Base-by-base conservation (phyloP, 1,284 basidiomycete species). In the Lignosus rhinocerotis region DNA sequence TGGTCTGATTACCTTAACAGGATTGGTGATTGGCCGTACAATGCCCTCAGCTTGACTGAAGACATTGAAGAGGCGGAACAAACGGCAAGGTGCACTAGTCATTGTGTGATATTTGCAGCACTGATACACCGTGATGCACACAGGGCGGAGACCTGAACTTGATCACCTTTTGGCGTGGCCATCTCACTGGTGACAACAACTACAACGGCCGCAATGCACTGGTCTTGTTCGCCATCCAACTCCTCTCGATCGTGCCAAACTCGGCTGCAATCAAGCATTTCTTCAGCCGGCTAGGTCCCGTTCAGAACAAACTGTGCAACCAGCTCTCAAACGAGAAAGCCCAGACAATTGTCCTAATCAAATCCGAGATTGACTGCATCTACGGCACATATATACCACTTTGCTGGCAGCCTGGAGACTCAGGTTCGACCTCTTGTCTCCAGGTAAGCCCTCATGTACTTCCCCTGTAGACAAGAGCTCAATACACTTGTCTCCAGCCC, bases 161-260 rank as follows among this genome's bases (percentile, higher is more conserved):
- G 3, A 42, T 59, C 17, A 9, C 10, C 14, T n/a, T 59, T 30
- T 59, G 53, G 53, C 25, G 43, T 9, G 25, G 21, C 12, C 19
- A 16, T 16, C 30, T 47, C 14, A 19, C 42, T 11, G 30, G 36
- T 19, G 38, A 46, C 49, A 14, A 12, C 34, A 36, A 36, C 34
- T 36, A 16, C 21, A 17, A 48, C 34, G 58, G 61, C 6, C 51
- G 57, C 6, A 63, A 69, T 34, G 53, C 56, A 14, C 58, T 68
- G n/a, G 52, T 62, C 10, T 57, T 55, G 21, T 53, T 70, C 5
- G 67, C 67, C 1, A 65, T 67, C 38, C 57, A 50, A 7, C 38
- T 69, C 19, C 59, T 68, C 19, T 62, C 53, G 33, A 57, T 68
- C 31, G 53, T 69, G 32, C 51, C 58, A n/a, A 70, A 69, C 39